Evolutionary conservation across 83 land plant genomes (phyloP), one percentile per base, ranked within the genome.

Genomic region (Thuja plicata): DNA sequence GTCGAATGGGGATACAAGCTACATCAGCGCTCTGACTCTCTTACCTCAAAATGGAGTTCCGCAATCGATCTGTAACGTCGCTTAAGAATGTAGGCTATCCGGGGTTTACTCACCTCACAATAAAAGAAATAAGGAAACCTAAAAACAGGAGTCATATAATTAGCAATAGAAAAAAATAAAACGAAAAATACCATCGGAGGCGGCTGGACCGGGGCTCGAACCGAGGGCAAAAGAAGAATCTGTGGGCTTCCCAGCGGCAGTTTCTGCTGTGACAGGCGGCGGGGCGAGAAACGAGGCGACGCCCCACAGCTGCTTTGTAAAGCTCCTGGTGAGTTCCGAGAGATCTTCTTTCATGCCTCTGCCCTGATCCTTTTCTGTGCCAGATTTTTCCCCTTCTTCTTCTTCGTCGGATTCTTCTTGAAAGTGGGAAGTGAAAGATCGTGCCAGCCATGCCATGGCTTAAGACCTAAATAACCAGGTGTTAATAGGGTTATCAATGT

Each of bases 231-330:
- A 35, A 24, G 89, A 19, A 45, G 74, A 12, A 17, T 85, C 71
- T 10, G 70, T 19, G 46, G 77, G 19, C n/a, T 86, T 70, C 16
- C 43, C 9, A 10, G 87, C 46, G 46, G 89, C 6, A 37, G 87
- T 4, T 2, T 77, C 70, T 30, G 85, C 24, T 43, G 88, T 55
- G 10, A 12, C 43, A n/a, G 97, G 96, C 24, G 98, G 98, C 13
- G 99, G 99, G 17, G 99, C 98, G 24, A 97, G 95, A 87, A 97
- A 97, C 12, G 97, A 93, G 45, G 99, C 99, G 43, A 97, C 98
- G 70, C 99, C 99, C 98, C 98, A 96, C 16, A 97, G 88, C 86
- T 96, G 98, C 27, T 96, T 95, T 32, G 97, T 94, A 71, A 97
- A 91, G 86, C 95, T 93, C 88, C 95, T 92, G 84, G 93, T 94